phyloP scores from a whole-genome alignment of 2,329 filamentous ascomycete genomes.

The Hymenoscyphus scutula region DNA sequence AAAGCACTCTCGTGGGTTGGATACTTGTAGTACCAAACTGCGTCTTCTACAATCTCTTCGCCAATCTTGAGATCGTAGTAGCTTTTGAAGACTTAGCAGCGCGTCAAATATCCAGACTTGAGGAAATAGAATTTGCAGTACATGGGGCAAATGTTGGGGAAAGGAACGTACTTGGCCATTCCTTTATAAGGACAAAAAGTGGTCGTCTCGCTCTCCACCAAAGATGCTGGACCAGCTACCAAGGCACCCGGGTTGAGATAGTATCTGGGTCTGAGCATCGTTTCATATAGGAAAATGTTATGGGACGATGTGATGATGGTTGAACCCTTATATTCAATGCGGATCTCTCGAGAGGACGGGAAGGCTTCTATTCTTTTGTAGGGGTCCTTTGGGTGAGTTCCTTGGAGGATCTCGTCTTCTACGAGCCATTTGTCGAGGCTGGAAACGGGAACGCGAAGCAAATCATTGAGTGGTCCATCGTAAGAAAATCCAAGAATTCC shows the following conservation, averaged over 20 bases:
- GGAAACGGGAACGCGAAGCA: slow-evolving; percentile 23
- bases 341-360: slow-evolving; percentile 51
- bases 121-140: no score
- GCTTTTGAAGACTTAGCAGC: slow-evolving; percentile 17
- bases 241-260: slow-evolving; percentile 40
- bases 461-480: slow-evolving; percentile 8
- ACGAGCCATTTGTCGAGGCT: slow-evolving; percentile 47
- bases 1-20: slow-evolving; percentile 55
- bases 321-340: slow-evolving; percentile 45
- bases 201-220: slow-evolving; percentile 51
- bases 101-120: no score
- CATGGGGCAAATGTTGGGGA: no score
- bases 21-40: slow-evolving; percentile 62
- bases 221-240: slow-evolving; percentile 12
- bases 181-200: slow-evolving; percentile 68
- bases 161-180: slow-evolving; percentile 52
- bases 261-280: slow-evolving; percentile 55
- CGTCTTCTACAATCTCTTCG: slow-evolving; percentile 45
- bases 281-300: slow-evolving; percentile 58
- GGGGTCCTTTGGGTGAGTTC: slow-evolving; percentile 62
- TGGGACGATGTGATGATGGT: slow-evolving; percentile 46
- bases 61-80: slow-evolving; percentile 51
- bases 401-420: slow-evolving; percentile 57
- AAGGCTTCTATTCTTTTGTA: slow-evolving; percentile 64
- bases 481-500: not conserved